phyloP scores from a whole-genome alignment of 179 eudicot genomes.

The Beta macrorhiza region DNA sequence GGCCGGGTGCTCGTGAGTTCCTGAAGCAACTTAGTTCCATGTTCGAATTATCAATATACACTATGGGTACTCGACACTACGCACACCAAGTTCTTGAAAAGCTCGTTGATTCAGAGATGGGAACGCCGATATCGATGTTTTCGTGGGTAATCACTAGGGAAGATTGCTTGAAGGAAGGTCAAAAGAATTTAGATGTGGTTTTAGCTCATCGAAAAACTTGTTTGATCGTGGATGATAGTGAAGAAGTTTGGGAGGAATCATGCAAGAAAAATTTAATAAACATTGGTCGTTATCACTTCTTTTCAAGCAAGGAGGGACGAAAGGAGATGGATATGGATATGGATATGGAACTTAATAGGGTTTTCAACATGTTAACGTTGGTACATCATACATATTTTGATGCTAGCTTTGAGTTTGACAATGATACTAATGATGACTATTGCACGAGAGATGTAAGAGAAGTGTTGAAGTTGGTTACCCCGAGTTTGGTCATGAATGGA shows the following conservation, averaged over 20 bases:
- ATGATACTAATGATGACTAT: no score
- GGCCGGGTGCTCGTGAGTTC: background rate
- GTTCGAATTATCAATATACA: constrained; percentile 21
- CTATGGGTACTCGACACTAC: background rate
- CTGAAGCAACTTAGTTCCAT: background rate
- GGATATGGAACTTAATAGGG: background rate
- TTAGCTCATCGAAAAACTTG: background rate
- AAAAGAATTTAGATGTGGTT: constrained; percentile 10
- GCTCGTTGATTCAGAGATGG: no score
- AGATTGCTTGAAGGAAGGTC: background rate
- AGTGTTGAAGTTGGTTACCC: background rate
- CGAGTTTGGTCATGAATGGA: no score
- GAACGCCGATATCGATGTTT: background rate
- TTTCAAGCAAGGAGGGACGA: background rate
- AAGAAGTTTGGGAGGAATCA: constrained; percentile 7
- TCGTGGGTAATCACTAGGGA: constrained; percentile 12
- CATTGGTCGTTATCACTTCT: no score
- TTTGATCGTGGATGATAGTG: constrained; percentile 2
- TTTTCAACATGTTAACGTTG: background rate
- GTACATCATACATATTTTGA: background rate
- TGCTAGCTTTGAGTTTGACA: no score
- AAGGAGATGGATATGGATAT: background rate
- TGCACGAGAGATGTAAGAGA: background rate
- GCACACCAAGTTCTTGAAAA: background rate
- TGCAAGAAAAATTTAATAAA: no score